Conservation (phyloP, 202 grass and related monocot genomes). For the Setaria viridis region DNA sequence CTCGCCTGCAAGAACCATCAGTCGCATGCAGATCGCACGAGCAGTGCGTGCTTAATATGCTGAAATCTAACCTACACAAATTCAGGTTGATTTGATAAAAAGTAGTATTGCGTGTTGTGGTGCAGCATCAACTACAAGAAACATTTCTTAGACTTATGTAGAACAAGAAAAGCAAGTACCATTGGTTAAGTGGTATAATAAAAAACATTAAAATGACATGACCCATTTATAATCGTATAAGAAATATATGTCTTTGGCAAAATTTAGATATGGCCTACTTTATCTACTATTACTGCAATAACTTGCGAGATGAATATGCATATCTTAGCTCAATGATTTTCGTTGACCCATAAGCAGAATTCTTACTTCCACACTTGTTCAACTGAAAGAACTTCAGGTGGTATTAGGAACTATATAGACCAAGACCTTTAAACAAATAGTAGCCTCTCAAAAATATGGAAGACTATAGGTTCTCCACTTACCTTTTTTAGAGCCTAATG, state of each 20-base stretch:
- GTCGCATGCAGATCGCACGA: not conserved
- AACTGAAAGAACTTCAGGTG: slow-evolving; percentile 11
- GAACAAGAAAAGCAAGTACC: too few relatives aligned
- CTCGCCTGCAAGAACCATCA: slow-evolving; percentile 36
- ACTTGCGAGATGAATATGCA: slow-evolving; percentile 8
- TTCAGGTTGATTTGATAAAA: slow-evolving; percentile 21
- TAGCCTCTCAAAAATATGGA: not conserved
- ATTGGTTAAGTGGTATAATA: not conserved
- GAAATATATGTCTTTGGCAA: not conserved
- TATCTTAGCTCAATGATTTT: not conserved
- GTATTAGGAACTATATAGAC: slow-evolving; percentile 10
- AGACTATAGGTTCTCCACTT: slow-evolving; percentile 23
- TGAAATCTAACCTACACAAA: not conserved
- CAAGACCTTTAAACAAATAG: not conserved
- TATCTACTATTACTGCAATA: not conserved
- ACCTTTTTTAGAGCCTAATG: slow-evolving; percentile 1
- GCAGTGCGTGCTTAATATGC: not conserved
- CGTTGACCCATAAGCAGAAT: not conserved
- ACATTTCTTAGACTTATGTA: not conserved
- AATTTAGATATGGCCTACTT: not conserved
- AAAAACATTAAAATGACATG: not conserved
- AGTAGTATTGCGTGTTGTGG: not conserved
- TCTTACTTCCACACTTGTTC: not conserved
- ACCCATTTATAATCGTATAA: not conserved
- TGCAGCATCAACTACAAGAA: not conserved